Evolutionary conservation across 2,329 filamentous ascomycete genomes (phyloP), one percentile per base, ranked within the genome.

Genomic region (Fusarium sp.): DNA sequence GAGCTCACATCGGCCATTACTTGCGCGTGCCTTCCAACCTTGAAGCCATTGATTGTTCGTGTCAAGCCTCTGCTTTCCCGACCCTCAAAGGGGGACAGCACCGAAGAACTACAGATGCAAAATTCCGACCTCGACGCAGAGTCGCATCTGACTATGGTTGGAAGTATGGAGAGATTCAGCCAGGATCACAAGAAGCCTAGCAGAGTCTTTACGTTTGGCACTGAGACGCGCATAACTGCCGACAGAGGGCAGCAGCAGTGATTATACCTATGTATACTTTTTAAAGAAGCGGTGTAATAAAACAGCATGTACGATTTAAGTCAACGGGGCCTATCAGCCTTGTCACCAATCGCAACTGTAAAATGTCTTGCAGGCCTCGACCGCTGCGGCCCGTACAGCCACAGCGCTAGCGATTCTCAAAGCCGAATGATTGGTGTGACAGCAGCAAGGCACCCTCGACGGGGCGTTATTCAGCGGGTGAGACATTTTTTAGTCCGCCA

Each of bases 1-100:
- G 71, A 73, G 28, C 13, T 61, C 1, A 66, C 60, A 8, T 66
- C 71, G 0, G 66, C 68, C 3, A 39, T 74, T 7, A 31, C 51
- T 6, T 72, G 66, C 27, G 66, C 66, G 1, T 74, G 71, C 1
- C 50, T 73, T 3, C 71, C 71, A 4, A 73, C 70, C 0, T 62
- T 66, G 6, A 58, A 68, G 5, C 70, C 66, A 7, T 18, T 72
- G 1, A 18, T 73, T 1, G 8, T 36, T 1, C 31, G 3, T 39
- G 27, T 15, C 6, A 13, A n/a, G 15, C 27, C 1, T 10, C 23
- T 16, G 7, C 41, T 37, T 6, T 30, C 1, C 3, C 36, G 15
- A 1, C 9, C 13, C 0, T 1, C 0, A 7, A 47, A 34, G 16
- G 55, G 41, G 1, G 23, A 28, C 2, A 59, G 34, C 2, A 48